These are phyloP conservation scores for Drosera spatulata DNA, from an alignment of 179 eudicot species.

Conservation along the genomic window DNA sequence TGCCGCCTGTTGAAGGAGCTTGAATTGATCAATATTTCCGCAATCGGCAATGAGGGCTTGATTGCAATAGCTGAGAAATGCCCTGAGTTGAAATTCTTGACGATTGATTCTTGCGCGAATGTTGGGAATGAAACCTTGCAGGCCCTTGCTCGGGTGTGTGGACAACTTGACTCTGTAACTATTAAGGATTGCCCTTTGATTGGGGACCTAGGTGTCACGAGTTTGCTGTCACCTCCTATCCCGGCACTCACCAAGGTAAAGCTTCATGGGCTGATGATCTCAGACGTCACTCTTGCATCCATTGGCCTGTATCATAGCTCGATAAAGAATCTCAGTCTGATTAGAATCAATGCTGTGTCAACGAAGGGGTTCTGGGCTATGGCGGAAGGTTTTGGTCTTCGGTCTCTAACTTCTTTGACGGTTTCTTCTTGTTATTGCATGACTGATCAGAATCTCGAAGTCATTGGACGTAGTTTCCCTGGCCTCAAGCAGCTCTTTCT, in stretches of 20 bases:
- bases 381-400: slow-evolving; percentile 72
- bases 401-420: slow-evolving; percentile 40
- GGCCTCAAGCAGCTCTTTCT: slow-evolving; percentile 44
- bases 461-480: slow-evolving; percentile 61
- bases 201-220: slow-evolving; percentile 68
- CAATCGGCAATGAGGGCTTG: slow-evolving; percentile 49
- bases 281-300: slow-evolving; percentile 69
- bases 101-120: slow-evolving; percentile 47
- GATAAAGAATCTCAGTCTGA: slow-evolving; percentile 39
- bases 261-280: slow-evolving; percentile 52
- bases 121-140: slow-evolving; percentile 54
- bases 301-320: slow-evolving; percentile 61
- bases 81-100: slow-evolving; percentile 38
- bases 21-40: slow-evolving; percentile 51
- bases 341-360: slow-evolving; percentile 49
- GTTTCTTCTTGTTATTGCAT: slow-evolving; percentile 58
- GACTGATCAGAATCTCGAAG: slow-evolving; percentile 59
- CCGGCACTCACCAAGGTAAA: slow-evolving; percentile 38
- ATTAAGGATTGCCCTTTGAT: slow-evolving; percentile 57
- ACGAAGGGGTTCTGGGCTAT: slow-evolving; percentile 88
- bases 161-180: slow-evolving; percentile 35
- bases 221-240: slow-evolving; percentile 48
- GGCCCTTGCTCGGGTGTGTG: slow-evolving; percentile 50
- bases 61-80: slow-evolving; percentile 48
- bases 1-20: too few relatives aligned